A percentile compares a stretch with the other conserved stretches of the same genome.
Conservation (phyloP, 805 yeast genomes). For the Sugiyamaella qingdaonensis region DNA sequence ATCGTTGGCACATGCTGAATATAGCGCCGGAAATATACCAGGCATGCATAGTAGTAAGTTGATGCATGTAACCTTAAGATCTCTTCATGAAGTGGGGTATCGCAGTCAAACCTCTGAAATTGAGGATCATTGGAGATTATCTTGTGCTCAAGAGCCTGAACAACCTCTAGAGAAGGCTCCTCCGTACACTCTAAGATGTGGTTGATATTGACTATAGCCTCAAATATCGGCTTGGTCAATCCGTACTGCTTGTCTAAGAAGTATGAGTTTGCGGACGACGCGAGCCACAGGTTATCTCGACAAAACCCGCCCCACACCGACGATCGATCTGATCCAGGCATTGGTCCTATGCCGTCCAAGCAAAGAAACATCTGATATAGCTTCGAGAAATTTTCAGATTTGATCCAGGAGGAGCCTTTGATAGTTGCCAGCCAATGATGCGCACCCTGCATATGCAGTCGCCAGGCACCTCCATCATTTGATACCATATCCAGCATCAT, state of each 20-base stretch:
- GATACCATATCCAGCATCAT: not conserved
- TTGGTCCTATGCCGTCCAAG: not conserved
- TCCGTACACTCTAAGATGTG: not conserved
- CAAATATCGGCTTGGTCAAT: slow-evolving; percentile 1
- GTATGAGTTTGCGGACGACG: not conserved
- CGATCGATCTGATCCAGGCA: not conserved
- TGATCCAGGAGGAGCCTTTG: not conserved
- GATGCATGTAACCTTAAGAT: not conserved
- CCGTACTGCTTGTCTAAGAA: not conserved
- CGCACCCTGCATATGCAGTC: not conserved
- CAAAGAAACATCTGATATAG: not conserved
- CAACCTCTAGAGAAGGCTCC: not conserved
- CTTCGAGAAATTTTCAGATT: not conserved
- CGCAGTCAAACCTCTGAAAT: not conserved
- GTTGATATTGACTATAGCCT: not conserved
- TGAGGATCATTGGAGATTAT: not conserved
- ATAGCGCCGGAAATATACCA: not conserved
- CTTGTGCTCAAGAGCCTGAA: not conserved
- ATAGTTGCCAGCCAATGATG: not conserved
- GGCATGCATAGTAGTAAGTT: not conserved
- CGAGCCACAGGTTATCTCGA: not conserved
- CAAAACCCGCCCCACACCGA: not conserved
- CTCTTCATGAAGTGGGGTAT: not conserved
- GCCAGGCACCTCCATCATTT: not conserved
- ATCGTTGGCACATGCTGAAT: not conserved